Base-by-base conservation (phyloP, 345 rosid species). In the Noccaea caerulescens region DNA sequence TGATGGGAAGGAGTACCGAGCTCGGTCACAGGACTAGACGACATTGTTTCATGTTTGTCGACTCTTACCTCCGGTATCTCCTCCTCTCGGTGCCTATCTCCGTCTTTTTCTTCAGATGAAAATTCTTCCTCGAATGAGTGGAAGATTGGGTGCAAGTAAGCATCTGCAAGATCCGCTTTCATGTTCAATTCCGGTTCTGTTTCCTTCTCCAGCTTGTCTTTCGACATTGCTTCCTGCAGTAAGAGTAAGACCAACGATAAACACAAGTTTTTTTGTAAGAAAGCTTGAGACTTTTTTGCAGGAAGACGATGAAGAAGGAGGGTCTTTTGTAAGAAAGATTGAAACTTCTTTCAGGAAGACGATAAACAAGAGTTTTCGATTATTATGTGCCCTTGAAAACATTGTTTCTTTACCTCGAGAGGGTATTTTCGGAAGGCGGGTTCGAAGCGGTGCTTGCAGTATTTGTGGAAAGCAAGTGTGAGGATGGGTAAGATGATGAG, bases 141-240 rank as follows among this genome's bases (percentile, higher is more conserved):
- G 84, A 94, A 94, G 78, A 94, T 94, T 0, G 97, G 96, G 66
- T 91, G 99, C 82, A 89, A 68, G 85, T 91, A 94, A 9, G 99
- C 98, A 66, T 94, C 98, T 2, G 93, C 90, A 58, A 94, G 76
- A 80, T 82, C 87, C 1, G 93, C 85, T 71, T 84, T 84, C 63
- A 88, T 66, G 82, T 84, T 85, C 44, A 84, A 16, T 23, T 81
- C 83, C 5, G 88, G 80, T 71, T 89, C 95, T 11, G 82, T 76
- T 7, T 84, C 79, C 53, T 50, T 80, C 55, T 89, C 99, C 42
- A 54, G 27, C 20, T 81, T 58, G 72, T 94, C 99, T 77, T 89
- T 94, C 5, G 85, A 85, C 97, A 88, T 87, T 51, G 99, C 99
- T 63, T 94, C 99, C 99, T 94, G 91, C 33, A 55, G 10, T 56